A percentile compares a stretch with the other conserved stretches of the same genome.
phyloP scores from a whole-genome alignment of 2,329 filamentous ascomycete species.

The Cladosporium halotolerans region DNA sequence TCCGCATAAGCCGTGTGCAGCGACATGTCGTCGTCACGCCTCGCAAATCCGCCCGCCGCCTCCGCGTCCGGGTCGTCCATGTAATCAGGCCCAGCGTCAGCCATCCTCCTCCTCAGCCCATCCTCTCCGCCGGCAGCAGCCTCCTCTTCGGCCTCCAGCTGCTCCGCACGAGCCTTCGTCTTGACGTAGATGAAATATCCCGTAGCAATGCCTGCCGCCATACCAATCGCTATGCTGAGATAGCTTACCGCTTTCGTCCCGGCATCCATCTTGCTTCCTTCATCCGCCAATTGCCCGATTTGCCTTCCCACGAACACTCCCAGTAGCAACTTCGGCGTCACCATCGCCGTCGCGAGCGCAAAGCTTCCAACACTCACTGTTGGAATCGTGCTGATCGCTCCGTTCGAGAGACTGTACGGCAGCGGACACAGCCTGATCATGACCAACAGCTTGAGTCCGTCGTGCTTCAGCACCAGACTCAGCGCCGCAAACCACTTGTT shows the following conservation, averaged over 20 bases:
- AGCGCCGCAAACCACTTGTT: constrained; percentile 87
- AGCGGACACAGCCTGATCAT: constrained; percentile 91
- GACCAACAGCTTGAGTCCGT: constrained; percentile 80
- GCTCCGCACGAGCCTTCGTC: constrained; percentile 44
- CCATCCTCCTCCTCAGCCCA: constrained; percentile 22
- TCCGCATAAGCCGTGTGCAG: constrained; percentile 49
- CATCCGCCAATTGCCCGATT: constrained; percentile 75
- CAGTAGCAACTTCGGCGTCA: constrained; percentile 80
- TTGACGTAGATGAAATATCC: constrained; percentile 78
- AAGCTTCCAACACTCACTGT: constrained; percentile 73
- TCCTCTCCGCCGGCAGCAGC: constrained; percentile 24
- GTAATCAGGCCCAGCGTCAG: constrained; percentile 31
- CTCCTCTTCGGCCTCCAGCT: constrained; percentile 43
- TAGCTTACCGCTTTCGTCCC: constrained; percentile 79
- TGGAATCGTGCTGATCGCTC: constrained; percentile 87
- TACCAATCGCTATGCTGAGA: constrained; percentile 67
- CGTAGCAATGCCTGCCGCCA: constrained; percentile 64
- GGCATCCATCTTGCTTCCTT: constrained; percentile 73
- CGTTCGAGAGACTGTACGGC: constrained; percentile 89
- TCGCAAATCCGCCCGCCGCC: constrained; percentile 34
- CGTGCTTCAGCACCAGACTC: constrained; percentile 78
- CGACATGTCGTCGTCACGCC: constrained; percentile 48
- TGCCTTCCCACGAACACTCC: constrained; percentile 88
- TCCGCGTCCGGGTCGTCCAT: constrained; percentile 40
- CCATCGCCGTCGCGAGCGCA: constrained; percentile 72